Evolutionary conservation across 1,284 basidiomycete species (phyloP), one percentile per base, ranked within the genome.

Genomic region (Irpex sp.): DNA sequence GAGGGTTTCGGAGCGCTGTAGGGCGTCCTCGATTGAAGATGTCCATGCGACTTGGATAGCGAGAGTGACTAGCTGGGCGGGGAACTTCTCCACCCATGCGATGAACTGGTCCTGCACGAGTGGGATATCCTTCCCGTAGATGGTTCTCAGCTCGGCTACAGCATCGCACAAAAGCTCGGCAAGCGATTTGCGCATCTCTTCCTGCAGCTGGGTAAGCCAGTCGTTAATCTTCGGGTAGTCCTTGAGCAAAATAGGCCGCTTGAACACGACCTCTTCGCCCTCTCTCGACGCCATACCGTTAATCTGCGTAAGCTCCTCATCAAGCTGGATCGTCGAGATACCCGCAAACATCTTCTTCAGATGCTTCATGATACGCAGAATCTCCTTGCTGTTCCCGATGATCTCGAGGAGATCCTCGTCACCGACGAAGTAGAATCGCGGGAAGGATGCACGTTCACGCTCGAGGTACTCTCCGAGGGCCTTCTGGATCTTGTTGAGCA

Each of bases 281-380:
- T 99, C 97, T 61, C 94, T 83, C 3, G 96, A 98, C 4, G 92
- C 88, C 87, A 98, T 96, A 58, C 91, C 94, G 70, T 88, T 86
- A 64, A 96, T 96, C 72, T 92, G 85, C 0, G 93, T 91, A 64
- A 94, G 78, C 55, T 96, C 94, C 6, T 95, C 93, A 73, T 97
- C 93, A n/a, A 98, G 82, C 69, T 82, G 85, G 66, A 99, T 84
- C 0, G 93, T 94, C 0, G 94, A 92, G 56, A 99, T 91, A 48
- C 98, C 97, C 5, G 97, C 97, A 76, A 99, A 99, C 97, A 99
- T 99, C 85, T 99, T 99, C 81, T 98, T 98, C 67, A 99, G 84
- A 77, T 99, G 97, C 73, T 98, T 98, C 91, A 97, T 94, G 75
- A 98, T 94, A 36, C 97, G 91, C 57, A 94, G 79, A 67, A 98